Base-by-base conservation (phyloP, 768 basidiomycete genomes). In the Neoboletus brunneissimus region DNA sequence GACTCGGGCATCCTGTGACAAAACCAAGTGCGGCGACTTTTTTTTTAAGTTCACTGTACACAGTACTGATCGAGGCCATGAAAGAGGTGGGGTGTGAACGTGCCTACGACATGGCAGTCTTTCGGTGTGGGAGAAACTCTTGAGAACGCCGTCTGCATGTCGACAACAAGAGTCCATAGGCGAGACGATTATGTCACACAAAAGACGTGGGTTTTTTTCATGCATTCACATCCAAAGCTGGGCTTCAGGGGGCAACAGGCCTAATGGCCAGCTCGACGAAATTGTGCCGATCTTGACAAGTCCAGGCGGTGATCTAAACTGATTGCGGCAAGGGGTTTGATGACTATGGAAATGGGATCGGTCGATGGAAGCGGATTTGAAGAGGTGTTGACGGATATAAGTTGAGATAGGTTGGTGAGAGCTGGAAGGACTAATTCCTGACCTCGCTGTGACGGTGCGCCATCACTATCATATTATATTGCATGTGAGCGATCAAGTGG, bases 71-170 rank as follows among this genome's bases (percentile, higher is more conserved):
- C 66, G 66, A 60, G 64, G 35, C 27, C 27, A 63, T 55, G 56
- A 60, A 58, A 57, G 48, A 53, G 59, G 64, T 70, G 67, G 67
- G 59, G 68, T 72, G 67, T 55, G 69, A 69, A 69, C 63, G 62
- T 68, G 69, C 50, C 59, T 53, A 53, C 57, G 63, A 66, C 59
- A 53, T 57, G 63, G 60, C 52, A 46, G 48, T 25, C 34, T 31
- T 45, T 59, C 27, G 42, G 64, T 72, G 68, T 72, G 68, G 58
- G 68, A 71, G 63, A 61, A 48, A 46, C 25, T 20, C 38, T 35
- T 60, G 63, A 57, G 59, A 62, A 70, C 58, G 63, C 67, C 66
- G 69, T 56, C 56, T 46, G 55, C 63, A 27, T 58, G 59, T 64
- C 62, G 69, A 61, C 69, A 59, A 69, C 58, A 42, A 45, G 48